A percentile compares a stretch with the other conserved stretches of the same genome.
These are phyloP conservation scores for Lyophyllum atratum DNA, from an alignment of 768 basidiomycete genomes.

Conservation along the genomic window DNA sequence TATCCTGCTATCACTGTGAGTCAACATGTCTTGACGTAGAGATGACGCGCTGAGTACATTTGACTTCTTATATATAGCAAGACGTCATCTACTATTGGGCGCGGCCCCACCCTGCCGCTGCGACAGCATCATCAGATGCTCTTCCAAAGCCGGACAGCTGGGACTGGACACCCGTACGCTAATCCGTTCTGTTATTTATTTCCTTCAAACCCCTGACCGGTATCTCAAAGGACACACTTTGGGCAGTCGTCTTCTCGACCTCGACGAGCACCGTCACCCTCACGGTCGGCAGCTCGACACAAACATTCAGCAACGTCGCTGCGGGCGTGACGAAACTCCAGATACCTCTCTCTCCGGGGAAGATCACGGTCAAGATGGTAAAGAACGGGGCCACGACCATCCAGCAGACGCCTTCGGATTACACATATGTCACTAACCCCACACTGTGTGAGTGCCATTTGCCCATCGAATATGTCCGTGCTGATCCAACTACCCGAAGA, in stretches of 20 bases:
- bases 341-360: slow-evolving; percentile 54
- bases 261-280: slow-evolving; percentile 55
- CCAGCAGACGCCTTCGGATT: slow-evolving; percentile 47
- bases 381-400: slow-evolving; percentile 53
- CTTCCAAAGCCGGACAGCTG: slow-evolving; percentile 50
- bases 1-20: slow-evolving; percentile 59
- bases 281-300: slow-evolving; percentile 39
- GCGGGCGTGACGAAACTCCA: slow-evolving; percentile 65
- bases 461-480: slow-evolving; percentile 6
- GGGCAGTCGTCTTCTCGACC: slow-evolving; percentile 64
- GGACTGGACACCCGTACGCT: slow-evolving; percentile 51
- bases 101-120: slow-evolving; percentile 61
- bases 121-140: slow-evolving; percentile 42
- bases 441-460: slow-evolving; percentile 29
- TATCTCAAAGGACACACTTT: slow-evolving; percentile 54
- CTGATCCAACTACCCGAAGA: slow-evolving; percentile 37
- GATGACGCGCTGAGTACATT: not conserved
- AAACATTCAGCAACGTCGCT: slow-evolving; percentile 40
- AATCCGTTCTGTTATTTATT: slow-evolving; percentile 7
- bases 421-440: slow-evolving; percentile 37
- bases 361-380: slow-evolving; percentile 56
- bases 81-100: slow-evolving; percentile 60
- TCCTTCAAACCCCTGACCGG: not conserved
- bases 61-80: slow-evolving; percentile 31
- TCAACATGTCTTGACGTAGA: slow-evolving; percentile 7